These are phyloP conservation scores for Populus hybrid DNA, from an alignment of 441 rosid genomes.

Conservation along the genomic window DNA sequence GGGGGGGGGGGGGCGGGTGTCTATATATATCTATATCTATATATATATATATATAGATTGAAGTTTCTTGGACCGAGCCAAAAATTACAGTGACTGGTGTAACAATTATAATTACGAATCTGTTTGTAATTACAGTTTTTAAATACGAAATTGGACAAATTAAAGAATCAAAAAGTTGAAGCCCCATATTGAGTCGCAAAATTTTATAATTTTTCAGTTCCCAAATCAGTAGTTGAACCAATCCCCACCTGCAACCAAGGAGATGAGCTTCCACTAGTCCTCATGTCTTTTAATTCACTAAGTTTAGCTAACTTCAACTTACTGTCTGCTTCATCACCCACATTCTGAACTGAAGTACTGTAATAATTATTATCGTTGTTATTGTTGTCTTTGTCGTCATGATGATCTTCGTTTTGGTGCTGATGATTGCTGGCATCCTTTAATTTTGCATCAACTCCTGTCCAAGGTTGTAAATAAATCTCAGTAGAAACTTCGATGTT, in stretches of 20 bases:
- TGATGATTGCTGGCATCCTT: slow-evolving; percentile 19
- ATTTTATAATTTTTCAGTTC: slow-evolving; percentile 18
- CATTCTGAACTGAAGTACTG: slow-evolving; percentile 23
- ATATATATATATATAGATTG: too few relatives aligned
- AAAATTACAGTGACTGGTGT: slow-evolving; percentile 14
- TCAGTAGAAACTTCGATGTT: slow-evolving; percentile 28
- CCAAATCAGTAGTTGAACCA: slow-evolving; percentile 42
- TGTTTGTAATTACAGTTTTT: slow-evolving; percentile 30
- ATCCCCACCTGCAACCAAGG: slow-evolving; percentile 86
- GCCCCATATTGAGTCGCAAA: neutral
- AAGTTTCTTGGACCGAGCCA: neutral
- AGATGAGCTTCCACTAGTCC: slow-evolving; percentile 45
- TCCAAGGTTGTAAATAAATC: slow-evolving; percentile 39
- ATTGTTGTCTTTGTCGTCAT: slow-evolving; percentile 8
- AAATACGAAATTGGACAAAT: slow-evolving; percentile 10
- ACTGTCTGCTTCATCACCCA: slow-evolving; percentile 59
- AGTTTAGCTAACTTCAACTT: slow-evolving; percentile 60
- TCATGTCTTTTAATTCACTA: slow-evolving; percentile 59
- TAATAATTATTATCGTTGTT: slow-evolving; percentile 8
- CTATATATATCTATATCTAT: too few relatives aligned
- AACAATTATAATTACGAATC: slow-evolving; percentile 2
- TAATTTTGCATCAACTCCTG: slow-evolving; percentile 31
- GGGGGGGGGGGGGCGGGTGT: too few relatives aligned
- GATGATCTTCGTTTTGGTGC: slow-evolving; percentile 13
- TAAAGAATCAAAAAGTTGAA: neutral